A percentile compares a stretch with the other conserved stretches of the same genome.
Conservation (phyloP, 2,329 filamentous ascomycete genomes). For the Passalora sequoiae region DNA sequence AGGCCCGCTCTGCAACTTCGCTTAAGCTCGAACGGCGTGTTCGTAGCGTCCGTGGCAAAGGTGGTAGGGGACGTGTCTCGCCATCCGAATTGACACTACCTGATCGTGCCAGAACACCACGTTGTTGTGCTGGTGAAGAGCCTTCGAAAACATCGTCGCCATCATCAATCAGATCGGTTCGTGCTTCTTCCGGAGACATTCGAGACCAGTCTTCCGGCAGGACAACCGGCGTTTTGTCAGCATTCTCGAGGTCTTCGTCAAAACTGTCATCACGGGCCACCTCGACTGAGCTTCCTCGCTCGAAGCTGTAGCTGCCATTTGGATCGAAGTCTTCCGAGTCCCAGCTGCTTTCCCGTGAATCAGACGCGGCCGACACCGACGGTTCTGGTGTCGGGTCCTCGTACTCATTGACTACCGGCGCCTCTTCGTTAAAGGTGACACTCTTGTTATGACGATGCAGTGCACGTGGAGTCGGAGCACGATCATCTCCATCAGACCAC, state of each 20-base stretch:
- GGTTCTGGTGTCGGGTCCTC: constrained; percentile 95
- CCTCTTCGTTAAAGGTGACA: constrained; percentile 91
- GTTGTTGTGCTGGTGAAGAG: constrained; percentile 44
- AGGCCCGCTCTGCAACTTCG: constrained; percentile 66
- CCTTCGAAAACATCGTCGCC: constrained; percentile 64
- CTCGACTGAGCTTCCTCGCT: constrained; percentile 55
- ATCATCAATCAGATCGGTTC: constrained; percentile 49
- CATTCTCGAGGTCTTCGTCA: constrained; percentile 89
- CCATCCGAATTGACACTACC: constrained; percentile 73
- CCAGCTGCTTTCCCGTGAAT: constrained; percentile 87
- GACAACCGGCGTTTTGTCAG: constrained; percentile 96
- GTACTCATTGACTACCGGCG: constrained; percentile 94
- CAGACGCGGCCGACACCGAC: constrained; percentile 76
- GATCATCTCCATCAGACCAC: constrained; percentile 62
- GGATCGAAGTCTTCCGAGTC: constrained; percentile 71
- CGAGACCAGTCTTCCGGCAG: constrained; percentile 92
- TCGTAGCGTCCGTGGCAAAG: constrained; percentile 63
- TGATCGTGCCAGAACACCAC: constrained; percentile 57
- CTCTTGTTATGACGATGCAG: constrained; percentile 88
- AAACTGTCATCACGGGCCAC: constrained; percentile 64
- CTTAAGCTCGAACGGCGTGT: constrained; percentile 57
- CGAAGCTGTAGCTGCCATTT: constrained; percentile 59
- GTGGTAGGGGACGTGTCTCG: constrained; percentile 79
- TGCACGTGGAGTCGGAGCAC: constrained; percentile 58
- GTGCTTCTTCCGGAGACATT: constrained; percentile 61